A percentile compares a stretch with the other conserved stretches of the same genome.
Conservation (phyloP, 352 stramenopile species). For the Discostella stelligera region DNA sequence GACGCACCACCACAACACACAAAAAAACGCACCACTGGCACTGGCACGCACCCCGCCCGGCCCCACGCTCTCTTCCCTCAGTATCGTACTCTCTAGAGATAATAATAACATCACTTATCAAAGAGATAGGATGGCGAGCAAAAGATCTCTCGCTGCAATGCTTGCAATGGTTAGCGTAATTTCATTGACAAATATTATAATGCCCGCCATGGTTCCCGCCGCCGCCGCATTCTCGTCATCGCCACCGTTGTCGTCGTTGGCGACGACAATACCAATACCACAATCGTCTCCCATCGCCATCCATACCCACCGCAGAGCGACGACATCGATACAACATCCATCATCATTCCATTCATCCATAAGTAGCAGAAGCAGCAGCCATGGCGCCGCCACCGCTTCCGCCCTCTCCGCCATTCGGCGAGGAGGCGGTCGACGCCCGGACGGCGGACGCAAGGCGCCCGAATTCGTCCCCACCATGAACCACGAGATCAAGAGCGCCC, state of each 20-base stretch:
- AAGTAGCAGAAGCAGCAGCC: not conserved
- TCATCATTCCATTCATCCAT: not conserved
- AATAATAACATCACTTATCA: not conserved
- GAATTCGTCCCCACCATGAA: conserved; percentile 78
- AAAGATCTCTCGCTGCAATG: not conserved
- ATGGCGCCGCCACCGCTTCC: not conserved
- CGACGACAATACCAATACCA: not conserved
- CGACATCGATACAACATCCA: not conserved
- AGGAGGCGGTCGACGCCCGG: conserved; percentile 20
- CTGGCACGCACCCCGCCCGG: too few species aligned
- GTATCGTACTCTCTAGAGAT: too few species aligned
- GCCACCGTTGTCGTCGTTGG: too few species aligned
- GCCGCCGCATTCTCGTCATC: too few species aligned
- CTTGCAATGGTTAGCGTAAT: not conserved
- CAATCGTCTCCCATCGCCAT: not conserved
- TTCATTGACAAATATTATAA: not conserved
- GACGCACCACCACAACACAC: too few species aligned
- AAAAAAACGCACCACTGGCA: too few species aligned
- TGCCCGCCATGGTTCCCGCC: too few species aligned
- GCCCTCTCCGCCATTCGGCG: conserved; percentile 11
- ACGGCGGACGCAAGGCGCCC: conserved; percentile 11
- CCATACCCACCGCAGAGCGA: not conserved
- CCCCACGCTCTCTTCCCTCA: too few species aligned
- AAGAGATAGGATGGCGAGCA: not conserved
- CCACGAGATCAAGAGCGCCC: conserved; percentile 53